Evolutionary conservation across 2,329 filamentous ascomycete species (phyloP), one percentile per base, ranked within the genome.

Genomic region (Fusarium xyrophilum): DNA sequence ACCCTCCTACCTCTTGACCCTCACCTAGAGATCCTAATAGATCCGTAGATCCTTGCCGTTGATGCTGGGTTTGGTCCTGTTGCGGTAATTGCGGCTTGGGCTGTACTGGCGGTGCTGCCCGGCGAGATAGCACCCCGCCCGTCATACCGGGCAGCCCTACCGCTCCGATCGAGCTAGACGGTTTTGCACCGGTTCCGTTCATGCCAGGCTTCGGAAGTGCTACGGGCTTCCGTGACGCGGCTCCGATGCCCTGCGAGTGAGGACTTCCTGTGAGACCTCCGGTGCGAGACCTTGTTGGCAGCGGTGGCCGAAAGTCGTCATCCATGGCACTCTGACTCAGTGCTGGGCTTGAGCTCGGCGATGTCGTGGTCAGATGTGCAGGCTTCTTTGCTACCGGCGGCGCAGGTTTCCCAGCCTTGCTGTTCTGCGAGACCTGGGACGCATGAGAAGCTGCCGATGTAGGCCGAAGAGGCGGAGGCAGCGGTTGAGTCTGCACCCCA

Each of bases 381-480:
- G 89, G 89, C 71, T 91, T 91, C 75, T 82, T 86, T 25, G 88
- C 89, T 51, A 91, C 81, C 2, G 85, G 85, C 8, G 86, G 87
- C n/a, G 84, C 78, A 13, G 78, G 74, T 65, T 84, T 85, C 17
- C 75, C 70, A 28, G 74, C 70, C 33, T 77, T 77, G 42, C 72
- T 65, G 42, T 74, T 71, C 53, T 76, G 71, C 12, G 78, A 78
- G 10, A 74, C 56, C 56, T 78, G 75, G 35, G 76, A 78, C 38
- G 69, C 58, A 39, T 77, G 76, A 3, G 82, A 80, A 6, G 77
- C 74, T 21, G 75, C 70, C 6, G 80, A 79, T 13, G 74, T 74
- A 21, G 78, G 78, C 21, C 77, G 78, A 28, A 74, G 48, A 35
- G 74, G 74, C 25, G 70, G 60, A 30, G 72, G 73, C 11, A 76